Evolutionary conservation across 2,329 filamentous ascomycete species (phyloP).

Genomic region (Neonectria sp.): DNA sequence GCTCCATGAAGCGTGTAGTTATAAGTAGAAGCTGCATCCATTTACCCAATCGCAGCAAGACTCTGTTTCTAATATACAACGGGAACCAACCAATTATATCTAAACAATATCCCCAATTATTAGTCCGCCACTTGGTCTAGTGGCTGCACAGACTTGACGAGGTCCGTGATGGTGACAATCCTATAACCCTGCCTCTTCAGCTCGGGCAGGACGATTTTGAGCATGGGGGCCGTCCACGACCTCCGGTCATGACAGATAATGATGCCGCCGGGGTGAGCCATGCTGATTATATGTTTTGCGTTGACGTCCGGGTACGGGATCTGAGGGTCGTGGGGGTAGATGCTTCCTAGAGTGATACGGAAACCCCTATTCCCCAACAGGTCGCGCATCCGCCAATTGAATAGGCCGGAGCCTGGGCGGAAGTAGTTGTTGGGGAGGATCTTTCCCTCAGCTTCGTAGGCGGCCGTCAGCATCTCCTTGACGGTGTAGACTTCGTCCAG

Average conservation of each 20-base stretch:
- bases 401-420: constrained; percentile 88
- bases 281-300: constrained; percentile 84
- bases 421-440: constrained; percentile 76
- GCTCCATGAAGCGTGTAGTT: constrained; percentile 6
- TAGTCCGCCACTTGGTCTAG: constrained; percentile 41
- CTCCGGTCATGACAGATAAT: constrained; percentile 90
- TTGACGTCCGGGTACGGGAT: constrained; percentile 79
- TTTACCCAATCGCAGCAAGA: constrained; percentile 7
- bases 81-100: constrained; percentile 6
- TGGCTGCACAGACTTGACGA: constrained; percentile 64
- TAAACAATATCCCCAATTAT: neutral
- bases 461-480: constrained; percentile 70
- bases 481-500: constrained; percentile 75
- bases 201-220: constrained; percentile 80
- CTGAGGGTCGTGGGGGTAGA: constrained; percentile 95
- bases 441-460: constrained; percentile 65
- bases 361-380: constrained; percentile 75
- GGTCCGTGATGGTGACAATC: constrained; percentile 79
- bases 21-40: constrained; percentile 8
- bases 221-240: constrained; percentile 87
- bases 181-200: constrained; percentile 78
- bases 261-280: constrained; percentile 82
- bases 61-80: constrained; percentile 6
- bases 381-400: constrained; percentile 78
- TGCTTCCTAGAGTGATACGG: constrained; percentile 82